Conservation (phyloP, 345 rosid genomes). For the Brassica napus region DNA sequence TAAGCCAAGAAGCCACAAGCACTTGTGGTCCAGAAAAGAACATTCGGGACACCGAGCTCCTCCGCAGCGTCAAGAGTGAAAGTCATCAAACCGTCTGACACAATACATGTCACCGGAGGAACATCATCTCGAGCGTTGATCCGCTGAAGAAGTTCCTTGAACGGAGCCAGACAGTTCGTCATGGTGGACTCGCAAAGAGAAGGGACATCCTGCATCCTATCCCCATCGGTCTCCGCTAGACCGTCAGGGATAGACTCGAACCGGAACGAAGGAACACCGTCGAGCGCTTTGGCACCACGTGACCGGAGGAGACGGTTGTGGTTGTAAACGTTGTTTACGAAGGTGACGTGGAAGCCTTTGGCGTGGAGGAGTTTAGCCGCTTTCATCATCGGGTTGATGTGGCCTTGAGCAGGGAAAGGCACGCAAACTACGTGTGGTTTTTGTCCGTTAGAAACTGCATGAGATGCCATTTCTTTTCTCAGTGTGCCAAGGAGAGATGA, state of each 20-base stretch:
- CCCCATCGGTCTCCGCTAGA: constrained; percentile 2
- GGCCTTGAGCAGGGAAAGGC: constrained; percentile 4
- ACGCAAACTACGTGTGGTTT: constrained; percentile 4
- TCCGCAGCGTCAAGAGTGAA: constrained; percentile 14
- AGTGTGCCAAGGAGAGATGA: background rate
- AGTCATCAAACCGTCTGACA: constrained; percentile 18
- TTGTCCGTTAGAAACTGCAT: background rate
- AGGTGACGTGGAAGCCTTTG: constrained; percentile 6
- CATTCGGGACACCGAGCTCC: constrained; percentile 1
- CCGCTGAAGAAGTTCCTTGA: constrained; percentile 16
- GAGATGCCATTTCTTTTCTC: background rate
- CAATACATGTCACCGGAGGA: constrained; percentile 15
- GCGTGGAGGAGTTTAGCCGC: background rate
- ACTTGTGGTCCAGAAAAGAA: constrained; percentile 6
- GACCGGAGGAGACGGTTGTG: constrained; percentile 17
- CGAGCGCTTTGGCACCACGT: background rate
- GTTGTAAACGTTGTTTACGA: background rate
- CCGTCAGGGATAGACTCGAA: constrained; percentile 34
- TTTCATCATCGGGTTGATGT: background rate
- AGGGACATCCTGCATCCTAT: constrained; percentile 10
- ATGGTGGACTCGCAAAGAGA: constrained; percentile 9
- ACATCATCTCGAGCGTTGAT: constrained; percentile 1
- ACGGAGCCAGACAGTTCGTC: constrained; percentile 28
- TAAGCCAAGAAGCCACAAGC: constrained; percentile 18
- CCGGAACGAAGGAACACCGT: constrained; percentile 11